Evolutionary conservation across 2,329 filamentous ascomycete genomes (phyloP).

Genomic region (Fusarium lyarnte): DNA sequence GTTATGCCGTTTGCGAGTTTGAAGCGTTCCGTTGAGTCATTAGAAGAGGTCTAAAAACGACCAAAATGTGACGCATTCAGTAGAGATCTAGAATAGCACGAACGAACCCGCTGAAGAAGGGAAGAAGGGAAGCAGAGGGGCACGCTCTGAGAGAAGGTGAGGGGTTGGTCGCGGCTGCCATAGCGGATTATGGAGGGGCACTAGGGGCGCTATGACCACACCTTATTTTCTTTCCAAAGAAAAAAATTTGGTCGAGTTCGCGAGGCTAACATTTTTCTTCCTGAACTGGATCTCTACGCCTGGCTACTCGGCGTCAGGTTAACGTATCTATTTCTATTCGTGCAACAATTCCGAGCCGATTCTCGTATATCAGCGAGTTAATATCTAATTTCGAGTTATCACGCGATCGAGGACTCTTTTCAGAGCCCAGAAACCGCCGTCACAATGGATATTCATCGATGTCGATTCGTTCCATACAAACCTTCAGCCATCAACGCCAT

Average conservation of each 20-base stretch:
- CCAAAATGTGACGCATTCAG: constrained; percentile 33
- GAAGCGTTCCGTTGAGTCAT: constrained; percentile 7
- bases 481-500: constrained; percentile 93
- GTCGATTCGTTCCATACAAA: constrained; percentile 93
- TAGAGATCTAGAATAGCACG: constrained; percentile 24
- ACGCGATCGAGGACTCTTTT: constrained; percentile 10
- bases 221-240: constrained; percentile 43
- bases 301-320: constrained; percentile 41
- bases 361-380: not conserved
- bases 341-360: not conserved
- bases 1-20: constrained; percentile 1
- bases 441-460: constrained; percentile 93
- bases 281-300: constrained; percentile 38
- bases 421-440: constrained; percentile 6
- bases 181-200: constrained; percentile 46
- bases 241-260: constrained; percentile 48
- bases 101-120: constrained; percentile 1
- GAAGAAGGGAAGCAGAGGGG: constrained; percentile 23
- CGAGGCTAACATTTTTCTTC: constrained; percentile 46
- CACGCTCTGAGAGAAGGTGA: constrained; percentile 13
- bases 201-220: constrained; percentile 46
- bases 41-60: not conserved
- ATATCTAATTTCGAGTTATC: not conserved
- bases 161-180: constrained; percentile 28
- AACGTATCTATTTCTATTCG: constrained; percentile 6